phyloP scores from a whole-genome alignment of 192 early-diverging fungal species.

The Podila epicladia region DNA sequence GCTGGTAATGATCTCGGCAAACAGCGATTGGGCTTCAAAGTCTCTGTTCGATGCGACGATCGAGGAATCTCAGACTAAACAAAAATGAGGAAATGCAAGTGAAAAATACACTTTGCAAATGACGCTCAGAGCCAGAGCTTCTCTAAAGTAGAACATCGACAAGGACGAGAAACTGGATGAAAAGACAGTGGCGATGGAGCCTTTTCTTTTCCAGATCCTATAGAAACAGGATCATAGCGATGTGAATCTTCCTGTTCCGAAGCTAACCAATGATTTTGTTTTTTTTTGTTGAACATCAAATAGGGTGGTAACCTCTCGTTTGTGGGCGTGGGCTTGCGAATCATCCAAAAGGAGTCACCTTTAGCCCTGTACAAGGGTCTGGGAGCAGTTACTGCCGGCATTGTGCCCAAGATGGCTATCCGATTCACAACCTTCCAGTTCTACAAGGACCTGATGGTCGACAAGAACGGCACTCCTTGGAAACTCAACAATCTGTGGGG shows the following conservation, averaged over 20 bases:
- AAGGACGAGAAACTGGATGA: no score
- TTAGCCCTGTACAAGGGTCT: constrained; percentile 97
- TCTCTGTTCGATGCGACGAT: no score
- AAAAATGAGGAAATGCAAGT: neutral
- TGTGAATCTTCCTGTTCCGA: no score
- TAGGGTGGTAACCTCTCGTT: constrained; percentile 67
- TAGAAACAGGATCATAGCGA: neutral
- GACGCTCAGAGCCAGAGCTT: no score
- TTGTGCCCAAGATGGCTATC: constrained; percentile 99
- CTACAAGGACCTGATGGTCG: constrained; percentile 85
- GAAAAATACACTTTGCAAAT: neutral
- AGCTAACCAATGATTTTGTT: neutral
- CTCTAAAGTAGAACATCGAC: no score
- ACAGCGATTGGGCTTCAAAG: no score
- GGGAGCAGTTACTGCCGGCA: constrained; percentile 94
- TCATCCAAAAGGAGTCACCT: constrained; percentile 87
- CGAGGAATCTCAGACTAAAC: no score
- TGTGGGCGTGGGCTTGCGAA: constrained; percentile 85
- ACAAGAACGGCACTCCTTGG: constrained; percentile 78
- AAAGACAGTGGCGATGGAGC: no score
- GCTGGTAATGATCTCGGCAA: no score
- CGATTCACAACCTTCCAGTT: constrained; percentile 96
- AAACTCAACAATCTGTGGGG: constrained; percentile 58
- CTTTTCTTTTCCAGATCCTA: no score
- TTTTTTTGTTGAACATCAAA: neutral